These are phyloP conservation scores for Metarhizium humberi DNA, from an alignment of 2,329 filamentous ascomycete genomes.

Conservation along the genomic window DNA sequence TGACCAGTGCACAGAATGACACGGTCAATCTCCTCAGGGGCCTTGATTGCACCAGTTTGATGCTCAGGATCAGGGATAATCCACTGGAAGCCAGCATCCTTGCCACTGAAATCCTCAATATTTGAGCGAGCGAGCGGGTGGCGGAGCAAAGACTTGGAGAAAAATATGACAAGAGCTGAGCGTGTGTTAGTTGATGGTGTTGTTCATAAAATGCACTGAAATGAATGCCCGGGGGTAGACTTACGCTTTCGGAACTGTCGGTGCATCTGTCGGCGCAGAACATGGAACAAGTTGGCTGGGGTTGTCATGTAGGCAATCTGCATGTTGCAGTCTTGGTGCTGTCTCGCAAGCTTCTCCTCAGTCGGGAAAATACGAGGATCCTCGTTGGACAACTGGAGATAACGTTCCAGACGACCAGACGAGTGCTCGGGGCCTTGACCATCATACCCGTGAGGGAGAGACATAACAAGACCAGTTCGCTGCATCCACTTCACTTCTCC, in stretches of 20 bases:
- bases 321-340: constrained; percentile 99
- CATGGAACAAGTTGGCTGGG: constrained; percentile 92
- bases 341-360: constrained; percentile 81
- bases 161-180: constrained; percentile 87
- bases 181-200: not conserved
- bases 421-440: constrained; percentile 98
- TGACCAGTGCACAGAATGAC: constrained; percentile 93
- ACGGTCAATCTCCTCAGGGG: constrained; percentile 80
- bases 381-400: constrained; percentile 94
- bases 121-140: constrained; percentile 85
- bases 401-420: constrained; percentile 93
- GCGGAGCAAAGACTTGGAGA: constrained; percentile 92
- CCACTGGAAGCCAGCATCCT: constrained; percentile 85
- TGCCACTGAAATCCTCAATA: constrained; percentile 83
- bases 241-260: constrained; percentile 98
- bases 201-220: not conserved
- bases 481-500: constrained; percentile 99
- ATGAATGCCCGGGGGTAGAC: constrained; percentile 23
- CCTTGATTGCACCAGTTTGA: constrained; percentile 61
- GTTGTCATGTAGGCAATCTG: constrained; percentile 97
- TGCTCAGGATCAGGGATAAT: constrained; percentile 90
- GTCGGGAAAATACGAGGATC: constrained; percentile 89
- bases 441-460: constrained; percentile 93
- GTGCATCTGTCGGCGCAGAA: constrained; percentile 94
- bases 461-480: constrained; percentile 92